Base-by-base conservation (phyloP, 371 early-diverging fungal species). In the Mortierella sp. region DNA sequence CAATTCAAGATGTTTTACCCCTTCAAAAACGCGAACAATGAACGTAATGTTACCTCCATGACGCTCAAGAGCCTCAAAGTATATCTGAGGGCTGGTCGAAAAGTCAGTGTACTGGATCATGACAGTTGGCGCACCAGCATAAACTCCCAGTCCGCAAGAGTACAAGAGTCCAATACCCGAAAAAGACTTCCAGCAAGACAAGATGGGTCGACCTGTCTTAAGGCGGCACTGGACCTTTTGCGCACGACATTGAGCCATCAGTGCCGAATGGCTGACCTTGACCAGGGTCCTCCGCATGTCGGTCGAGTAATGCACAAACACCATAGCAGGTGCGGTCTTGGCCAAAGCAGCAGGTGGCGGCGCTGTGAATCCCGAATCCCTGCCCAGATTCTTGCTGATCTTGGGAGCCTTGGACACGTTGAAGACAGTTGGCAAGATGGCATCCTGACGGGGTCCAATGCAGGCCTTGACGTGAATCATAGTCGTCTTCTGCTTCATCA, bases 221-320 rank as follows among this genome's bases (percentile, higher is more conserved):
- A 97, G 91, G 75, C 93, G 92, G 81, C 93, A 93, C n/a, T 95
- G 95, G 70, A 92, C 92, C 78, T 94, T 95, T 79, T 96, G 96
- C 14, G 95, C 90, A 59, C 94, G 89, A 84, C 96, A 95, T 73
- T 95, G 95, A 31, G 94, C 90, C 80, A 97, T 77, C 43, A 97
- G 82, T 2, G 93, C 90, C 5, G 89, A 80, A 87, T 97, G 96
- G 14, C 92, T 90, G 53, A 95, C 84, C 48, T 89, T 83, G 43
- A 93, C 90, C 76, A 92, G 93, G 40, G 88, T 90, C 24, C 92
- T 91, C 43, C 88, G 79, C 76, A 91, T 91, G 79, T 94, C 94
- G 0, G 93, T 76, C 2, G 89, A 80, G 55, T 86, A 89, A 57
- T 91, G 89, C 13, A 91, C 90, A 69, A 92, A 81, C 24, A 95